phyloP scores from a whole-genome alignment of 2,329 filamentous ascomycete species.

The Verticillium dahliae region DNA sequence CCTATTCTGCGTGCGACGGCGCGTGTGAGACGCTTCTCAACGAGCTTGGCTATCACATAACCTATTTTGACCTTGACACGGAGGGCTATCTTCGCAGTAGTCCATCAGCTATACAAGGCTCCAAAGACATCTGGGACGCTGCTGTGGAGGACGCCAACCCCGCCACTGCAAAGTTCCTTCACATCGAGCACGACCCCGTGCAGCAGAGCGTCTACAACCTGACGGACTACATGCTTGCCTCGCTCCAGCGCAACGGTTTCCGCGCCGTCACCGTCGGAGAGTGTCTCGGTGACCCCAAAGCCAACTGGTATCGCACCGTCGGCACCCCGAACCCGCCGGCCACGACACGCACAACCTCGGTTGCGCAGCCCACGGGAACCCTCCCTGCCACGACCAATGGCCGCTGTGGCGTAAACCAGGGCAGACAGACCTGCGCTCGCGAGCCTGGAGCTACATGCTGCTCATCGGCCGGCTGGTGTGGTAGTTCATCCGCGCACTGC shows the following conservation, averaged over 20 bases:
- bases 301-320: slow-evolving; percentile 46
- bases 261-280: slow-evolving; percentile 41
- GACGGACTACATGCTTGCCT: slow-evolving; percentile 27
- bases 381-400: slow-evolving; percentile 14
- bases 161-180: slow-evolving; percentile 13
- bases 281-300: slow-evolving; percentile 45
- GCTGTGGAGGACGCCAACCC: slow-evolving; percentile 21
- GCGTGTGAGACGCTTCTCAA: slow-evolving; percentile 9
- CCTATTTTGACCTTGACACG: slow-evolving; percentile 29
- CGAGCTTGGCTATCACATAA: slow-evolving; percentile 26
- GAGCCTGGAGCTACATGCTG: slow-evolving; percentile 18
- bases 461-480: slow-evolving; percentile 27
- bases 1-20: slow-evolving; percentile 34
- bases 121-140: slow-evolving; percentile 29
- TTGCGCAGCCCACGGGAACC: slow-evolving; percentile 1
- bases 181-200: slow-evolving; percentile 34
- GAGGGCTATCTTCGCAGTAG: slow-evolving; percentile 25
- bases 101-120: slow-evolving; percentile 22
- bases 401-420: slow-evolving; percentile 18
- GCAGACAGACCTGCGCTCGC: slow-evolving; percentile 15
- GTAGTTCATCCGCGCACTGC: slow-evolving; percentile 31
- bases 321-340: slow-evolving; percentile 12
- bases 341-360: slow-evolving; percentile 10
- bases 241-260: slow-evolving; percentile 29
- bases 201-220: slow-evolving; percentile 31